Base-by-base conservation (phyloP, 768 basidiomycete genomes). In the Macrolepiota dolichaula region DNA sequence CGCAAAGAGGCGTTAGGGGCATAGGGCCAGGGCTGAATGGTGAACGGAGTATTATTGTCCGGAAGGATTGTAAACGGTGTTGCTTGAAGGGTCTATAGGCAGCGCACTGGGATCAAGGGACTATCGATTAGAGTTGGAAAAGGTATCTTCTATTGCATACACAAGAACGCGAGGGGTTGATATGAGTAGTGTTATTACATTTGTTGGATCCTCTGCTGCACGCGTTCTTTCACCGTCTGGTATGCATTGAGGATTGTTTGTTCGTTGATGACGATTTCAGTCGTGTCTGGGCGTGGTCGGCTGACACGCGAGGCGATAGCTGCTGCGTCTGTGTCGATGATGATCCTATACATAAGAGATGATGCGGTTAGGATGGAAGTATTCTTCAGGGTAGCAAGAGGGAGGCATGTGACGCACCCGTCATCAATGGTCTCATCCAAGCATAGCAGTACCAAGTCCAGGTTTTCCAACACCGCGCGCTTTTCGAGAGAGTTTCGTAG, bases 261-360 rank as follows among this genome's bases (percentile, higher is more conserved):
- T 77, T 99, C 97, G 80, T 99, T 98, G 81, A 99, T 96, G 64
- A 96, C 89, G 64, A 99, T 97, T 67, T 98, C 96, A 38, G 89
- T 91, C 55, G 96, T 88, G 73, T 98, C 97, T 15, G 96, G 89
- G 64, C 87, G 88, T 46, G 97, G 93, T 64, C 95, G 78, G 68
- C 92, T 96, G 55, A 98, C 97, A 56, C 97, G 79, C 35, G 94
- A 93, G 0, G 95, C 94, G 70, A 98, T 97, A n/a, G 96, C 91
- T 0, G 93, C 85, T 2, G 96, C 81, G 72, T 99, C 97, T 0
- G 96, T 98, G 75, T 98, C 96, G 19, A 98, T 88, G 65, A 98
- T 96, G 70, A 98, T 92, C 17, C 96, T 98, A 71, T 2, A 27
- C 3, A 24, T 49, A 12, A 10, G 4, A 19, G 52, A 51, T 24